Percentiles rank a stretch among this genome's conserved stretches.
phyloP scores from a whole-genome alignment of 2,329 filamentous ascomycete genomes.

The Thyridium curvatum region DNA sequence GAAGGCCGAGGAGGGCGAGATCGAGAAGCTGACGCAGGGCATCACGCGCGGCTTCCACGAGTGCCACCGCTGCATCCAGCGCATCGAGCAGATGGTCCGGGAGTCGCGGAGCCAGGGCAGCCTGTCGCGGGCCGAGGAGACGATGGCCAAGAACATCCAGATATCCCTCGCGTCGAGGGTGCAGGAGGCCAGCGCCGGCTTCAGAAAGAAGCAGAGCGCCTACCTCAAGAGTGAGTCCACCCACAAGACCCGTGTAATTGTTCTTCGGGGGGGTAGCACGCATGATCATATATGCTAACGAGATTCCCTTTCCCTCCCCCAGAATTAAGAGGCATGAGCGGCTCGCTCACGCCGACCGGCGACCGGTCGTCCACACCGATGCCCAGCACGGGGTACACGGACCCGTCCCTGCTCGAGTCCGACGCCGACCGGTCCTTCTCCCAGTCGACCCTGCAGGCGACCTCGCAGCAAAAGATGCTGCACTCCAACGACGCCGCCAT shows the following conservation, averaged over 20 bases:
- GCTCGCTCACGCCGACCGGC: constrained; percentile 35
- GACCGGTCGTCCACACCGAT: constrained; percentile 49
- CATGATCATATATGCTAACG: constrained; percentile 11
- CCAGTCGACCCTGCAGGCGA: constrained; percentile 79
- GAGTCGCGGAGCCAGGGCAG: constrained; percentile 69
- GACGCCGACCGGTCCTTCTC: constrained; percentile 91
- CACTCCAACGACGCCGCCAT: constrained; percentile 79
- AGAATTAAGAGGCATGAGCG: constrained; percentile 71
- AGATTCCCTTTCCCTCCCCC: constrained; percentile 3
- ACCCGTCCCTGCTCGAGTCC: constrained; percentile 86
- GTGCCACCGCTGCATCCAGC: constrained; percentile 83
- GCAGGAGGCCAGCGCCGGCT: constrained; percentile 84
- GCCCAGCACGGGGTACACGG: constrained; percentile 49
- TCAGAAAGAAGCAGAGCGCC: constrained; percentile 94
- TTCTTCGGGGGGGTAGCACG: background rate
- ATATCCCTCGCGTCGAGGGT: constrained; percentile 82
- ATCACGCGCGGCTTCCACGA: constrained; percentile 86
- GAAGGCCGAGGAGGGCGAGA: constrained; percentile 78
- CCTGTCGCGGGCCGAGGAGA: constrained; percentile 79
- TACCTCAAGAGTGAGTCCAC: constrained; percentile 76
- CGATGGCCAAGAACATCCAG: constrained; percentile 94
- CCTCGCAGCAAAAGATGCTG: constrained; percentile 59
- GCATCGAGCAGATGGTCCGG: constrained; percentile 79
- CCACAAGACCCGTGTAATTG: background rate
- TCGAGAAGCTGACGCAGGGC: constrained; percentile 82